Percentiles rank a stretch among this genome's conserved stretches.
These are phyloP conservation scores for Phialocephala sp. DNA, from an alignment of 2,329 filamentous ascomycete genomes.

Conservation along the genomic window DNA sequence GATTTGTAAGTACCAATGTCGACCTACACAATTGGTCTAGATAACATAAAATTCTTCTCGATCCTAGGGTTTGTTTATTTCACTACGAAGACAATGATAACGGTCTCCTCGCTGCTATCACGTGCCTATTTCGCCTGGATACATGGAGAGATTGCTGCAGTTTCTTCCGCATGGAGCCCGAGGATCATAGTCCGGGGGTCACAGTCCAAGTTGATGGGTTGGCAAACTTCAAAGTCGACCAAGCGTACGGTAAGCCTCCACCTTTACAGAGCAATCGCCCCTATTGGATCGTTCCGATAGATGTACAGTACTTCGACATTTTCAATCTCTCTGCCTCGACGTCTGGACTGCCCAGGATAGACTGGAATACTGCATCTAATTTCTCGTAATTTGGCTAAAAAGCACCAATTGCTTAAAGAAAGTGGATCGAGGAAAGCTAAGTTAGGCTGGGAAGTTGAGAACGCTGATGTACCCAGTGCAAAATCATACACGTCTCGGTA, in stretches of 20 bases:
- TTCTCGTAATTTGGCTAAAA: too few relatives aligned
- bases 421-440: too few relatives aligned
- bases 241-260: background rate
- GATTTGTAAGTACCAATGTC: background rate
- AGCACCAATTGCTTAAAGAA: too few relatives aligned
- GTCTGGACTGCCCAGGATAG: too few relatives aligned
- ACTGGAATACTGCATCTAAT: too few relatives aligned
- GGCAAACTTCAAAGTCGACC: background rate
- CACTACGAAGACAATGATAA: background rate
- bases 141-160: background rate
- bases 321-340: too few relatives aligned
- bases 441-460: too few relatives aligned
- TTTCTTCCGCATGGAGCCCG: background rate
- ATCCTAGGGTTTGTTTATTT: background rate
- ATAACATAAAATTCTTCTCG: background rate
- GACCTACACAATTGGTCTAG: background rate
- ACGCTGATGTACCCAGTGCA: too few relatives aligned
- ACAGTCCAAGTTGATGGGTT: background rate
- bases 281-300: background rate
- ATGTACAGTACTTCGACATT: too few relatives aligned
- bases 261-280: background rate
- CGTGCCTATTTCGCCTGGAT: too few relatives aligned
- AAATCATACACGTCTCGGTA: too few relatives aligned
- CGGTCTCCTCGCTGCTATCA: too few relatives aligned
- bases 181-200: background rate